Base-by-base conservation (phyloP, 1,284 basidiomycete genomes). In the Melampsora americana region DNA sequence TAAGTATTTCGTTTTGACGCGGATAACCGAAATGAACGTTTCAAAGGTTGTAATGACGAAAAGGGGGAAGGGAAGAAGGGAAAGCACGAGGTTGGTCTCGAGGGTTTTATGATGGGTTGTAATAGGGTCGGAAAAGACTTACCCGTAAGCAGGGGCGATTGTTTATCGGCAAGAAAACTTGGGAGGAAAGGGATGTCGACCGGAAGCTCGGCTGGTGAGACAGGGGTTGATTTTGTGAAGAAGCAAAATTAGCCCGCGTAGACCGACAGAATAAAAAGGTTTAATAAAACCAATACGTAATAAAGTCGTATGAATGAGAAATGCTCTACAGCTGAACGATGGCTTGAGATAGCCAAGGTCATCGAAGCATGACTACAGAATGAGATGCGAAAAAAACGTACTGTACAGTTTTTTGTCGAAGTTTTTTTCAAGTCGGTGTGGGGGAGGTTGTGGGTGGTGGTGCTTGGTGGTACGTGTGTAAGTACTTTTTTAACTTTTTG, bases 391-490 rank as follows among this genome's bases (percentile, higher is more conserved):
- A 56, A 56, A n/a, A 56, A 56, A 23, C n/a, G 28, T 56, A 56
- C 53, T 56, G 53, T 56, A 56, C 53, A 56, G 53, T 56, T 56
- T 56, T 53, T 56, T 56, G 20, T n/a, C 28, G 20, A 56, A 28
- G 53, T 56, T 56, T 28, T 56, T 56, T 56, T 23, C 2, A 28
- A 4, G n/a, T 23, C 53, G 20, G 53, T 56, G 53, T 56, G 53
- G 53, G n/a, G 53, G 53, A 23, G 53, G 20, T 56, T 23, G 53
- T n/a, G n/a, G 53, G 53, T 56, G 53, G 53, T 56, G 53, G 50
- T 20, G 50, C 16, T 53, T 18, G 23, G 50, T 53, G 16, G 53
- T 56, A 23, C 53, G 53, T n/a, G 28, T 56, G 53, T 56, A 28
- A n/a, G 53, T 56, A 28, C 28, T 56, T n/a, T 56, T 56, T 56